These are phyloP conservation scores for Mortierella sp. DNA, from an alignment of 371 early-diverging fungal genomes.

Conservation along the genomic window DNA sequence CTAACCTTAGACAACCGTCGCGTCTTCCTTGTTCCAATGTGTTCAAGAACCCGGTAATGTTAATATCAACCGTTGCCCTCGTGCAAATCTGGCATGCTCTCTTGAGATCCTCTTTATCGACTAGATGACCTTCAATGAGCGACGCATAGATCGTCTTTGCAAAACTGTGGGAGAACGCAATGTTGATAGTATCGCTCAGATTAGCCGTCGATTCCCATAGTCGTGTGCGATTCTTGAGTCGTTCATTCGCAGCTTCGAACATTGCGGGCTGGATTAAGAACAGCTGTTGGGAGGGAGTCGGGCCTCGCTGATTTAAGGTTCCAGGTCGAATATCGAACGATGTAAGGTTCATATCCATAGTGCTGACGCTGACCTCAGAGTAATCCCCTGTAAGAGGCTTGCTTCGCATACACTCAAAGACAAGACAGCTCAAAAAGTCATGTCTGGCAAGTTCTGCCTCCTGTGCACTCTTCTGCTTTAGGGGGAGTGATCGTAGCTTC, in stretches of 20 bases:
- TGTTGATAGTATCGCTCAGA: conserved; percentile 40
- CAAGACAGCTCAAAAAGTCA: conserved; percentile 53
- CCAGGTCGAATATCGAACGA: conserved; percentile 42
- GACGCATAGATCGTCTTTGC: conserved; percentile 72
- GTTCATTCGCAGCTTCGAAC: conserved; percentile 33
- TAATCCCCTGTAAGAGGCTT: conserved; percentile 49
- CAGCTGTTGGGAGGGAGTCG: conserved; percentile 16
- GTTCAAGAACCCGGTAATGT: conserved; percentile 79
- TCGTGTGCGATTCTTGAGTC: conserved; percentile 24
- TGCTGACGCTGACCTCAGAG: conserved; percentile 28
- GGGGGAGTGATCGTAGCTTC: conserved; percentile 26
- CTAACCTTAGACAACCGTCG: conserved; percentile 55
- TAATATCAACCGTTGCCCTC: conserved; percentile 74
- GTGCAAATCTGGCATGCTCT: conserved; percentile 73
- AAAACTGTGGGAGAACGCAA: conserved; percentile 67
- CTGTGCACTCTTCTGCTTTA: conserved; percentile 11
- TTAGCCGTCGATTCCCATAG: conserved; percentile 47
- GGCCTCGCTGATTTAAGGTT: conserved; percentile 21
- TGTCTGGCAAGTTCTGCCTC: conserved; percentile 12
- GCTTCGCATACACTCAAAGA: conserved; percentile 70
- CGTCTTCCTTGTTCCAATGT: conserved; percentile 66
- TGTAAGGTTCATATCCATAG: conserved; percentile 24
- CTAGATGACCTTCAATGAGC: conserved; percentile 67
- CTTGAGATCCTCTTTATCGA: conserved; percentile 68
- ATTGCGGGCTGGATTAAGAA: conserved; percentile 43